Conservation (phyloP, 1,284 basidiomycete species). For the Gymnopus androsaceus region DNA sequence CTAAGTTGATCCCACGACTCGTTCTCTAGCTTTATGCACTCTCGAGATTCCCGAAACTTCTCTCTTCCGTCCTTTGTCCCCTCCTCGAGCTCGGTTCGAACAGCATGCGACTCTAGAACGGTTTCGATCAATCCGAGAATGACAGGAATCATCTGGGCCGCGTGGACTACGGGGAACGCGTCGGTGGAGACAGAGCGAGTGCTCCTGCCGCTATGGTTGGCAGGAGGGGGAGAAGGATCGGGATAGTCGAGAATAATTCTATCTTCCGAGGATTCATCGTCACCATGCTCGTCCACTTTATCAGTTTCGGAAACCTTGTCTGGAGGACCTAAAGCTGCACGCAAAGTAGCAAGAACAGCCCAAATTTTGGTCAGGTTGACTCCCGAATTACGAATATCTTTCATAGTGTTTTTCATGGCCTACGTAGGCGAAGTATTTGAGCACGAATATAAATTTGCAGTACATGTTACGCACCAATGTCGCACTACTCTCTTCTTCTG, state of each 20-base stretch:
- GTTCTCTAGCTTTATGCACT: slow-evolving; percentile 47
- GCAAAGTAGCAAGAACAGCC: slow-evolving; percentile 51
- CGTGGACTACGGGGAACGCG: slow-evolving; percentile 39
- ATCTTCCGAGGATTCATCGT: slow-evolving; percentile 20
- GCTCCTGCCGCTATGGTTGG: slow-evolving; percentile 38
- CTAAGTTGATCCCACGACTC: slow-evolving; percentile 45
- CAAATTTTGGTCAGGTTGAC: slow-evolving; percentile 64
- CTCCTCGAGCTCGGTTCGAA: slow-evolving; percentile 61
- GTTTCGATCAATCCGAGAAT: slow-evolving; percentile 57
- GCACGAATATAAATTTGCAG: background rate
- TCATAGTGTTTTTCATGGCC: slow-evolving; percentile 48
- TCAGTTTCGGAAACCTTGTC: slow-evolving; percentile 14
- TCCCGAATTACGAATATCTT: slow-evolving; percentile 53
- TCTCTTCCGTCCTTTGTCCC: slow-evolving; percentile 58
- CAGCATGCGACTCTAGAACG: slow-evolving; percentile 43
- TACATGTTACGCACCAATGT: slow-evolving; percentile 28
- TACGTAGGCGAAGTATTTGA: slow-evolving; percentile 20
- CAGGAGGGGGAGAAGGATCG: slow-evolving; percentile 56
- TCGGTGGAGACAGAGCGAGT: slow-evolving; percentile 29
- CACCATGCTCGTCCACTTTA: slow-evolving; percentile 3
- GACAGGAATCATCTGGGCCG: slow-evolving; percentile 68
- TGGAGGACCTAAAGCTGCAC: slow-evolving; percentile 34
- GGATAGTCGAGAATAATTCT: slow-evolving; percentile 42
- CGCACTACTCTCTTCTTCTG: slow-evolving; percentile 42
- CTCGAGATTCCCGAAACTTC: slow-evolving; percentile 47